Evolutionary conservation across 768 basidiomycete species (phyloP).

Genomic region (Mycena leptocephala): DNA sequence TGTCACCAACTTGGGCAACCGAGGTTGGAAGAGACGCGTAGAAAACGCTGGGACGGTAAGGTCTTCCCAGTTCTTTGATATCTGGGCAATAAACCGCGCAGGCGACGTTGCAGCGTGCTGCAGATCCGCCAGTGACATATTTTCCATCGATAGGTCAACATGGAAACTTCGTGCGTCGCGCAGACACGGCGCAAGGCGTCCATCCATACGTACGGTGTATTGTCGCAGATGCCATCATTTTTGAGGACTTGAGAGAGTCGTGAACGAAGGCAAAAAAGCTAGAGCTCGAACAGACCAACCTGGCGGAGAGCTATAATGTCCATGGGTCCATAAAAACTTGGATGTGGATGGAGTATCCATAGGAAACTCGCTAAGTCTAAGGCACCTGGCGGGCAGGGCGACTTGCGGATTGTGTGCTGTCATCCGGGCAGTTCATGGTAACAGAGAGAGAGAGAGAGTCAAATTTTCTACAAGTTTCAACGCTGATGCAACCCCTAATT

Average conservation of each 20-base stretch:
- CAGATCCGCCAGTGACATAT: constrained; percentile 44
- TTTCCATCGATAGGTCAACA: constrained; percentile 43
- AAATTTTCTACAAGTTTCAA: background rate
- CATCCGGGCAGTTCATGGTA: background rate
- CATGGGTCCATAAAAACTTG: constrained; percentile 32
- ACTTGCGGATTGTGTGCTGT: background rate
- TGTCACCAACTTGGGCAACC: constrained; percentile 17
- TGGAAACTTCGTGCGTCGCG: constrained; percentile 34
- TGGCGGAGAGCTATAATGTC: constrained; percentile 39
- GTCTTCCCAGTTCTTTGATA: constrained; percentile 9
- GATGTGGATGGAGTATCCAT: constrained; percentile 36
- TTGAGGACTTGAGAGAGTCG: constrained; percentile 41
- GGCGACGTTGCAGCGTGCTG: constrained; percentile 46
- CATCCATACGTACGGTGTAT: constrained; percentile 47
- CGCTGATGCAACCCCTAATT: background rate
- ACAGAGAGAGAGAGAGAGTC: background rate
- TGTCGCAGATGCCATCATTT: constrained; percentile 37
- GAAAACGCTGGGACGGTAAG: constrained; percentile 22
- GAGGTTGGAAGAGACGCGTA: constrained; percentile 32
- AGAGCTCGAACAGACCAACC: constrained; percentile 12
- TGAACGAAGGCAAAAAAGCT: background rate
- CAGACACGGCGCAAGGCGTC: constrained; percentile 43
- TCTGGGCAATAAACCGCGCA: constrained; percentile 35
- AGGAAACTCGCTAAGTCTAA: constrained; percentile 26
- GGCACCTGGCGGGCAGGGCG: background rate